Base-by-base conservation (phyloP, 2,329 filamentous ascomycete species). In the Penicillium aurantiogriseum region DNA sequence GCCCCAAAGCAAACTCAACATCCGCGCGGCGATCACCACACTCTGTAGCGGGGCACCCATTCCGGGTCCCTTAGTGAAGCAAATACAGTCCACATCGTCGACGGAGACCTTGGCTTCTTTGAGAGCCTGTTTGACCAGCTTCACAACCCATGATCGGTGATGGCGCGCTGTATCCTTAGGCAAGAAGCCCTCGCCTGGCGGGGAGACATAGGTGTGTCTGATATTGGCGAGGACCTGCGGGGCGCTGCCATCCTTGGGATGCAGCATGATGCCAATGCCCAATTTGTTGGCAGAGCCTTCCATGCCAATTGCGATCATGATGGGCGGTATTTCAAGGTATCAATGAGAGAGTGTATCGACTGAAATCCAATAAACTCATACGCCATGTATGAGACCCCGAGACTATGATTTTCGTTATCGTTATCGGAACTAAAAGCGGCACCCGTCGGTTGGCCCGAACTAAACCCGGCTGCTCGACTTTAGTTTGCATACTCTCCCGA, bases 251-350 rank as follows among this genome's bases (percentile, higher is more conserved):
- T 81, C 78, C 29, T 78, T 78, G 70, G 61, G 78, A 79, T 97
- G 94, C 25, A 86, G 84, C 74, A 99, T 96, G 57, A 99, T 81
- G 70, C 94, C 94, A 57, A 97, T 88, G 65, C 93, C 94, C 51
- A 99, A 86, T 78, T 99, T 99, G 82, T 99, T 99, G 77, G 94
- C 94, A 56, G 91, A 96, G 74, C 94, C 93, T 81, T 99, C 94
- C 72, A 91, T 83, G 23, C 88, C 88, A 68, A 90, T 82, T 31
- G 87, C 83, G 65, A 90, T 88, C 80, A 87, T 86, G 51, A 58
- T 74, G 46, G 13, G 38, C 21, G 29, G 47, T 35, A 52, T 29
- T 54, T 42, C n/a, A 39, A 40, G n/a, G 5, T 51, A 44, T 36
- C 17, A 55, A 25, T 36, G 10, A 36, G 15, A 27, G 17, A 33